Conservation (phyloP, 169 alveolate genomes). For the Eimeria necatrix region DNA sequence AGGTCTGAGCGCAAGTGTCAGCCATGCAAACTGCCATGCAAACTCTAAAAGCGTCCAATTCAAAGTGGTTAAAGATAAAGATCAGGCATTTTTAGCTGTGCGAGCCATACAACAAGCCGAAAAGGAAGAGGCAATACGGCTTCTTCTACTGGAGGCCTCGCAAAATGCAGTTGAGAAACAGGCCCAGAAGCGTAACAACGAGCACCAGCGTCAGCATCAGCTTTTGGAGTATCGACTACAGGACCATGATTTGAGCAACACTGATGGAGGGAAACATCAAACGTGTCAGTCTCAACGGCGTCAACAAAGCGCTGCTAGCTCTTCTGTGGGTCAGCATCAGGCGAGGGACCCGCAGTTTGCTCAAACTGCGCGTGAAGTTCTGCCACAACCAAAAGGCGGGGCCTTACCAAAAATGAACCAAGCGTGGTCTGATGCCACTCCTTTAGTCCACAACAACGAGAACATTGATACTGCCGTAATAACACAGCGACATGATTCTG, state of each 20-base stretch:
- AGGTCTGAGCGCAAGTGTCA: no score
- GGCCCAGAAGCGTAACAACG: slow-evolving; percentile 2
- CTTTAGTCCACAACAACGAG: no score
- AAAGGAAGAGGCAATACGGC: slow-evolving; percentile 44
- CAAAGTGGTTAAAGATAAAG: neutral
- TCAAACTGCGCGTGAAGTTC: no score
- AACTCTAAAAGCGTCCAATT: neutral
- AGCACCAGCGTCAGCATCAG: neutral
- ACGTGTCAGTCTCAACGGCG: neutral
- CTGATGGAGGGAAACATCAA: neutral
- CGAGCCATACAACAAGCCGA: slow-evolving; percentile 54
- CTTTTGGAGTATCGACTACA: neutral
- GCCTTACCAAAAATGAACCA: neutral
- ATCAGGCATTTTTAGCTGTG: slow-evolving; percentile 14
- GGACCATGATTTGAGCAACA: neutral
- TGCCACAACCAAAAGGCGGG: neutral
- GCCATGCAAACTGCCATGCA: no score
- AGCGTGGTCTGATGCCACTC: no score
- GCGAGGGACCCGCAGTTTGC: neutral
- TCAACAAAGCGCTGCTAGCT: neutral
- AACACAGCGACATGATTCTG: neutral
- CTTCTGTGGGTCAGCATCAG: neutral
- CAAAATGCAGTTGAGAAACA: slow-evolving; percentile 39
- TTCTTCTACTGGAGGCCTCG: slow-evolving; percentile 35
- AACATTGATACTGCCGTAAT: neutral